These are phyloP conservation scores for Aegilops umbellulata DNA, from an alignment of 176 grass and related monocot genomes.

Conservation along the genomic window DNA sequence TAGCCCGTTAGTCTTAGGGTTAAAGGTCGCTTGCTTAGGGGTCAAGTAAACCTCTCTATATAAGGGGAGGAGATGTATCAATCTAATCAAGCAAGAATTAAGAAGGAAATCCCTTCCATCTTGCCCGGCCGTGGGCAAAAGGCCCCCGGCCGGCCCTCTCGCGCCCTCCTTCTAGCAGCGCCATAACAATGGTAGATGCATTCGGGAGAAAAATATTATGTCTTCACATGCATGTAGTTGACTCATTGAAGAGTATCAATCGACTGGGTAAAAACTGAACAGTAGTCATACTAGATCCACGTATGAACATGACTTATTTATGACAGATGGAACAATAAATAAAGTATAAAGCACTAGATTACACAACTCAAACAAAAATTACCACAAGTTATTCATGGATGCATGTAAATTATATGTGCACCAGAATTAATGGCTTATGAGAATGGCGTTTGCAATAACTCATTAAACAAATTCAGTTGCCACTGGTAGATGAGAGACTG, in stretches of 20 bases:
- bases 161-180: no score
- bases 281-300: neutral
- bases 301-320: neutral
- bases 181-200: no score
- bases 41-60: no score
- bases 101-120: no score
- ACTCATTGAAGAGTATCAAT: neutral
- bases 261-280: neutral
- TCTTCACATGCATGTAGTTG: neutral
- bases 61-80: no score
- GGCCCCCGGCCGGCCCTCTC: no score
- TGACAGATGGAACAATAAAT: neutral
- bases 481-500: neutral
- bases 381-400: neutral
- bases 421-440: neutral
- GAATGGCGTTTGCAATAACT: neutral
- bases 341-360: neutral
- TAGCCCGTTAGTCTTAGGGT: no score
- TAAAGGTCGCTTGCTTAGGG: no score
- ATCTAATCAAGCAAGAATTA: no score
- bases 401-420: neutral
- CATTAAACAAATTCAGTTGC: neutral
- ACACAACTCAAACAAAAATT: conserved; percentile 1
- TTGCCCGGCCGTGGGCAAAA: no score
- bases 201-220: neutral